Conservation (phyloP, 1,139 yeast genomes). For the Candida tropicalis region DNA sequence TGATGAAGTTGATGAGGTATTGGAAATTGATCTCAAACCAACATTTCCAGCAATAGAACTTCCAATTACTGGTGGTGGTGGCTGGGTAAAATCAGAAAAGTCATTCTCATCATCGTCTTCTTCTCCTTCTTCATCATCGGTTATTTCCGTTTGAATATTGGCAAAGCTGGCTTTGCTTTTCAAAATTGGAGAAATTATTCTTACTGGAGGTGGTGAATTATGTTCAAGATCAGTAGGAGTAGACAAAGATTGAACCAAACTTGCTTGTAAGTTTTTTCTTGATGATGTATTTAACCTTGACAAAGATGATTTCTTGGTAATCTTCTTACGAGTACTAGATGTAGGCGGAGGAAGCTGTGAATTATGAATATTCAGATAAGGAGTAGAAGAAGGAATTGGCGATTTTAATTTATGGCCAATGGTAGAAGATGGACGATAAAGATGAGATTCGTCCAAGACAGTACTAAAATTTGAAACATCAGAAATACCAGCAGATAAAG, state of each 20-base stretch:
- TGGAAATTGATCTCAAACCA: conserved; percentile 12
- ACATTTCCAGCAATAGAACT: neutral
- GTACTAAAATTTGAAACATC: conserved; percentile 20
- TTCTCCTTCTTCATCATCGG: neutral
- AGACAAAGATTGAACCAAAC: conserved; percentile 6
- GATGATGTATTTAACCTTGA: conserved; percentile 20
- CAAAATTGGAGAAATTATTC: conserved; percentile 14
- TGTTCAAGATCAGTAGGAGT: conserved; percentile 5
- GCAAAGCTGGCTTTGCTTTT: conserved; percentile 2
- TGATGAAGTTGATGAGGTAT: conserved; percentile 14
- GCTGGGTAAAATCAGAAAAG: conserved; percentile 4
- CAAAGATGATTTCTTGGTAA: conserved; percentile 26
- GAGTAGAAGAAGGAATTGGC: conserved; percentile 5
- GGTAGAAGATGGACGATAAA: conserved; percentile 5
- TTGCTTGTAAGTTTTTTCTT: conserved; percentile 9
- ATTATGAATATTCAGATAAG: conserved; percentile 8
- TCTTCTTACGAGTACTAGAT: conserved; percentile 16
- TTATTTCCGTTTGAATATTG: conserved; percentile 7
- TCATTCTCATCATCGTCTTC: neutral
- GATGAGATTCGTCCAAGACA: neutral
- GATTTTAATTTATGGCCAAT: conserved; percentile 4
- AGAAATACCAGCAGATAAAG: conserved; percentile 24
- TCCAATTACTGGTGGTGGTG: conserved; percentile 5
- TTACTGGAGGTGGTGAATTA: neutral
- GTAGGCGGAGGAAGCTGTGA: conserved; percentile 15